A percentile compares a stretch with the other conserved stretches of the same genome.
These are phyloP conservation scores for Laetiporus sulphureus DNA, from an alignment of 1,284 basidiomycete species.

Conservation along the genomic window DNA sequence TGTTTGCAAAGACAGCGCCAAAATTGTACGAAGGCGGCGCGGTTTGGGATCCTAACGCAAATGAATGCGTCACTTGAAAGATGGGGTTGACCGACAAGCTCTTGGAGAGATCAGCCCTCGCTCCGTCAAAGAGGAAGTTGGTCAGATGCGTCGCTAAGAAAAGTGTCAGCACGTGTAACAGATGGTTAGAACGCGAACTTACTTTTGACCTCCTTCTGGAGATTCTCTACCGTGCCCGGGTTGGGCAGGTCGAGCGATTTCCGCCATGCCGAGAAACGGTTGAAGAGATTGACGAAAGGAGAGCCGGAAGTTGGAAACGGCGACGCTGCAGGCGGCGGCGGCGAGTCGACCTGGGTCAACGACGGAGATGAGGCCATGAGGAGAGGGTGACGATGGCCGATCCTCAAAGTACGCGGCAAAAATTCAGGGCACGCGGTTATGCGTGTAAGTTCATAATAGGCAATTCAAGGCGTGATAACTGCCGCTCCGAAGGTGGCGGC, in stretches of 20 bases:
- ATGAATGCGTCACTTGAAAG: slow-evolving; percentile 98
- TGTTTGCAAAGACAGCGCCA: slow-evolving; percentile 88
- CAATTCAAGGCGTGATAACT: not conserved
- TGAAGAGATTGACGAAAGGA: slow-evolving; percentile 60
- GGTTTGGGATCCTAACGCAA: slow-evolving; percentile 79
- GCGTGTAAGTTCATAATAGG: slow-evolving; percentile 5
- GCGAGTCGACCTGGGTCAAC: slow-evolving; percentile 13
- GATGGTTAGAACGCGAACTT: slow-evolving; percentile 8
- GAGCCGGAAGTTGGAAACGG: slow-evolving; percentile 14
- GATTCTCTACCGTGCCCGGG: slow-evolving; percentile 86
- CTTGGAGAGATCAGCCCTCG: slow-evolving; percentile 93
- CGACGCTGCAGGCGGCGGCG: slow-evolving; percentile 9
- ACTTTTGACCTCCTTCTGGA: slow-evolving; percentile 90
- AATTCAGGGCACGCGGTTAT: no score
- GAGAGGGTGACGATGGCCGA: slow-evolving; percentile 14
- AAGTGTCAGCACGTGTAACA: slow-evolving; percentile 4
- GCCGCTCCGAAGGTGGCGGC: slow-evolving; percentile 3
- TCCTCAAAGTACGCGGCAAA: slow-evolving; percentile 1
- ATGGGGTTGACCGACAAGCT: slow-evolving; percentile 88
- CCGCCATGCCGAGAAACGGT: slow-evolving; percentile 76
- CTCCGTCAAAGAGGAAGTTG: slow-evolving; percentile 98
- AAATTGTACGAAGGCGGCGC: slow-evolving; percentile 87
- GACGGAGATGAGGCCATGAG: slow-evolving; percentile 19
- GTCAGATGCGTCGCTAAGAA: slow-evolving; percentile 78
- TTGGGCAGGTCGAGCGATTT: slow-evolving; percentile 74